phyloP scores from a whole-genome alignment of 768 basidiomycete species.

The Pholiota conissans region DNA sequence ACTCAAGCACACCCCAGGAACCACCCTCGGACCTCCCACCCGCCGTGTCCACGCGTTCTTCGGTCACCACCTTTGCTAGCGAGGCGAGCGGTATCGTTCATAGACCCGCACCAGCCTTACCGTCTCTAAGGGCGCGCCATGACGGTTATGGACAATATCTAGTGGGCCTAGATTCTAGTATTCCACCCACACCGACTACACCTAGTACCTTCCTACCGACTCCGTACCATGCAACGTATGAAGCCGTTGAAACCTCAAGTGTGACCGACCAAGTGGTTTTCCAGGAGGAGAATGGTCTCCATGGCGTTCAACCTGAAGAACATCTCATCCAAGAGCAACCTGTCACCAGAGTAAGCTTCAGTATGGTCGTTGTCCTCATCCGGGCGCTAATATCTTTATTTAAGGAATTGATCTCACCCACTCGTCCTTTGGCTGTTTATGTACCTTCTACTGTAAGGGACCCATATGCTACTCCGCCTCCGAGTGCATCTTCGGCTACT shows the following conservation, averaged over 20 bases:
- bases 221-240: not conserved
- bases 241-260: not conserved
- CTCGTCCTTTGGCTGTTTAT: constrained; percentile 9
- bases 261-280: not conserved
- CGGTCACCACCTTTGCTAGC: constrained; percentile 1
- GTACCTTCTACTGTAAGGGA: constrained; percentile 4
- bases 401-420: constrained; percentile 14
- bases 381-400: not conserved
- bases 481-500: not conserved
- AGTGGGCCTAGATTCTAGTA: not conserved
- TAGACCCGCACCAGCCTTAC: constrained; percentile 2
- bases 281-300: not conserved
- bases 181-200: not conserved
- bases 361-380: not conserved
- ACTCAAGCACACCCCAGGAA: not conserved
- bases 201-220: not conserved
- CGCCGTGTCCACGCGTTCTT: constrained; percentile 1
- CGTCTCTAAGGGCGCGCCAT: constrained; percentile 2
- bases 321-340: not conserved
- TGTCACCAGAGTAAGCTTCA: not conserved
- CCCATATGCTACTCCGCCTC: not conserved
- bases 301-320: not conserved
- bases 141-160: constrained; percentile 4
- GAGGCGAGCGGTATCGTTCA: constrained; percentile 2
- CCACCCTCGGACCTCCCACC: not conserved